Conservation (phyloP, 2,329 filamentous ascomycete species). For the Colletotrichum neosansevieriae region DNA sequence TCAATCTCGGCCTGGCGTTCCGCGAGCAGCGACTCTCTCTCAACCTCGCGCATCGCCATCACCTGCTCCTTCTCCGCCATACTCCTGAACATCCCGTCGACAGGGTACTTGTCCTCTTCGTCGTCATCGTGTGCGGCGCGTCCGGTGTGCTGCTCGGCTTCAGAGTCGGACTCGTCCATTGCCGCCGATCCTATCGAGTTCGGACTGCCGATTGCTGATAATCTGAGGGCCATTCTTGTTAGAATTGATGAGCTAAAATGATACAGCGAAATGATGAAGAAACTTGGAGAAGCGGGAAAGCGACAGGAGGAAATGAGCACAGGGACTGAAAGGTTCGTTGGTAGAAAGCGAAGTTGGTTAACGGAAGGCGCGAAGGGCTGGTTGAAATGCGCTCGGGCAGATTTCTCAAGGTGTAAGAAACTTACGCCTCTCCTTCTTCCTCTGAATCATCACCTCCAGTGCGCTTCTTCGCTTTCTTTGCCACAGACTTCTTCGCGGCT, state of each 20-base stretch:
- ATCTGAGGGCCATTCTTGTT: slow-evolving; percentile 60
- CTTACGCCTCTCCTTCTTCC: slow-evolving; percentile 88
- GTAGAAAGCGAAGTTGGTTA: not conserved
- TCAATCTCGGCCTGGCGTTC: slow-evolving; percentile 88
- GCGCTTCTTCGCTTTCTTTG: slow-evolving; percentile 64
- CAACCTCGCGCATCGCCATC: slow-evolving; percentile 87
- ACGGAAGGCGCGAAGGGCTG: not conserved
- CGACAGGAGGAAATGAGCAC: not conserved
- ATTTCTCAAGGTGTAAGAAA: slow-evolving; percentile 45
- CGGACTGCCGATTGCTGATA: slow-evolving; percentile 75
- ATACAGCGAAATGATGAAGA: not conserved
- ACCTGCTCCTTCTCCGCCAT: slow-evolving; percentile 82
- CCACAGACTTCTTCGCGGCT: slow-evolving; percentile 49
- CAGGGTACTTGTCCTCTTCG: slow-evolving; percentile 78
- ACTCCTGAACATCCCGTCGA: slow-evolving; percentile 87
- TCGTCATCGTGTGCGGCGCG: slow-evolving; percentile 61
- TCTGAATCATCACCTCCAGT: slow-evolving; percentile 74
- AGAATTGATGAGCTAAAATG: not conserved
- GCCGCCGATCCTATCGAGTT: slow-evolving; percentile 84
- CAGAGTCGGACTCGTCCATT: slow-evolving; percentile 89
- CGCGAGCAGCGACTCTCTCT: slow-evolving; percentile 90
- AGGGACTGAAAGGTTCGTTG: not conserved
- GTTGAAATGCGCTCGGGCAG: not conserved
- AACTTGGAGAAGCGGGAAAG: not conserved
- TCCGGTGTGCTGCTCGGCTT: slow-evolving; percentile 57